Conservation (phyloP, 2,329 filamentous ascomycete genomes). For the Aspergillaceae sp. region DNA sequence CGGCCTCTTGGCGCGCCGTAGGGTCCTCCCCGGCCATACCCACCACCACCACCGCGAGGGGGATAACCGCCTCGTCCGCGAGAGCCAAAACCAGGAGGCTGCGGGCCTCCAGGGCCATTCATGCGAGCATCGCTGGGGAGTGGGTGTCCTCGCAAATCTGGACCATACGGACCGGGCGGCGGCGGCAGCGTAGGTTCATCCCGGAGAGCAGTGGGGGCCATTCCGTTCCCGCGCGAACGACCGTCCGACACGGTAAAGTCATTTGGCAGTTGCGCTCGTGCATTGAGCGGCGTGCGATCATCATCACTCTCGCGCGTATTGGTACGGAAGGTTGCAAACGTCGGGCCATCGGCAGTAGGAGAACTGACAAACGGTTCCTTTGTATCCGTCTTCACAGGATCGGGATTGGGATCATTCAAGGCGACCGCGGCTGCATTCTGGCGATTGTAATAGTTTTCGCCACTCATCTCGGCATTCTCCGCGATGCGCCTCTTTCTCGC, state of each 20-base stretch:
- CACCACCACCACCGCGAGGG: slow-evolving; percentile 38
- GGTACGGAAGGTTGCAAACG: slow-evolving; percentile 39
- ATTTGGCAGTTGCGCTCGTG: slow-evolving; percentile 19
- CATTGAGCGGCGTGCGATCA: slow-evolving; percentile 34
- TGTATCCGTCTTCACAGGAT: slow-evolving; percentile 40
- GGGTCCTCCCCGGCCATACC: slow-evolving; percentile 34
- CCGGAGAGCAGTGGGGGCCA: slow-evolving; percentile 23
- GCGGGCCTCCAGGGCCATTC: slow-evolving; percentile 24
- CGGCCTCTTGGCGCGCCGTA: slow-evolving; percentile 35
- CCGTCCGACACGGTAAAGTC: slow-evolving; percentile 19
- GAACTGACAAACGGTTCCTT: slow-evolving; percentile 51
- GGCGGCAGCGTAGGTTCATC: slow-evolving; percentile 36
- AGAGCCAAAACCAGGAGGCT: slow-evolving; percentile 36
- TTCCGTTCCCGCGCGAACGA: slow-evolving; percentile 18
- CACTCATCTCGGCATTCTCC: slow-evolving; percentile 95
- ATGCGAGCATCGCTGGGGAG: slow-evolving; percentile 29
- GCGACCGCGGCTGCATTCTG: slow-evolving; percentile 32
- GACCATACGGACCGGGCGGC: slow-evolving; percentile 21
- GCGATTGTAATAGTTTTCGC: slow-evolving; percentile 78
- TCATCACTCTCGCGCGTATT: slow-evolving; percentile 29
- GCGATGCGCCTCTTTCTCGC: slow-evolving; percentile 86
- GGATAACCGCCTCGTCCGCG: slow-evolving; percentile 52
- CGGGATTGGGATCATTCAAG: slow-evolving; percentile 9
- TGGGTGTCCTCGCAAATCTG: slow-evolving; percentile 27
- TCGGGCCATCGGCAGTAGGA: slow-evolving; percentile 43